Base-by-base conservation (phyloP, 495 filamentous ascomycete species). In the Darksidea phi region DNA sequence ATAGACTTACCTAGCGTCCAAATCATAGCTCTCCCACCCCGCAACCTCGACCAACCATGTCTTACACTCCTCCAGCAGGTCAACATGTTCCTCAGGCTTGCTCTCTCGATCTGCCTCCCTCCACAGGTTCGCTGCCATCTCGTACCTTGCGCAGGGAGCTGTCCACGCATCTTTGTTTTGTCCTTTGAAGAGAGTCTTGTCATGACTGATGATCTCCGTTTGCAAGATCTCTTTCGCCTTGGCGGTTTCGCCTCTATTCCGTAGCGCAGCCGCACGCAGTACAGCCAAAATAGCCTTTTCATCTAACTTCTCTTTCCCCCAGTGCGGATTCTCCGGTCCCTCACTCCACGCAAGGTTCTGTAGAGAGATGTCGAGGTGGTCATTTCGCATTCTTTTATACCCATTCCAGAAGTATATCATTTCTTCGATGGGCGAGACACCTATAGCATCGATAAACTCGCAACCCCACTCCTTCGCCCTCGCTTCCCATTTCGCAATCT, bases 351-450 rank as follows among this genome's bases (percentile, higher is more conserved):
- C 76, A 6, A 97, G 72, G 11, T 78, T 77, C 6, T 70, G 69
- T 17, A 91, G 67, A 1, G 86, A 89, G 25, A 78, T 75, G 46
- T 89, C 79, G 15, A 96, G 76, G 59, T 89, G 82, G 1, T 73
- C 72, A 6, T 73, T 61, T 20, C 78, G 77, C 89, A 96, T 94
- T 41, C 90, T 84, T 73, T 88, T 95, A 42, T 77, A 77, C 1
- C 88, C 88, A 60, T 82, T 91, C 94, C 94, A 98, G 67, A 97
- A 84, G 72, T 93, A 96, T n/a, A 88, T 85, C 91, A 98, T 96
- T 75, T 98, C 94, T 68, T 91, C 85, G 1, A 89, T 72, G 0
- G 94, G 95, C 63, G 86, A 88, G 7, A 93, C 84, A 20, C 91
- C 91, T 25, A 95, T 78, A 1, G 86, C 91, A 64, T 97, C 93